Base-by-base conservation (phyloP, 306 rosid species). In the Vicia villosa region DNA sequence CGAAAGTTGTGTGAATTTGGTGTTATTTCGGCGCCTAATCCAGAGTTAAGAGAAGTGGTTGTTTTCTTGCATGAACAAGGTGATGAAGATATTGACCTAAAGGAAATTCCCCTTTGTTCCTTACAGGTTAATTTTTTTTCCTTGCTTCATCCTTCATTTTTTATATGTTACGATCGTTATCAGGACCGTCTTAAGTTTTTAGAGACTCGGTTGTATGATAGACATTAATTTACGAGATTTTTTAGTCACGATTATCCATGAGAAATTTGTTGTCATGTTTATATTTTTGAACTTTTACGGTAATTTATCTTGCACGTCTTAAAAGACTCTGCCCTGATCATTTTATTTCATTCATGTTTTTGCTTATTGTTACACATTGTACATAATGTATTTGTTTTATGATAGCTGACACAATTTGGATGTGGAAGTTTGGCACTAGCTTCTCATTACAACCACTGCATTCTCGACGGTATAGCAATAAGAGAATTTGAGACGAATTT, bases 381-480 rank as follows among this genome's bases (percentile, higher is more conserved):
- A n/a, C n/a, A n/a, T n/a, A n/a, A n/a, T n/a, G n/a, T n/a, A n/a
- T n/a, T n/a, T n/a, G n/a, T n/a, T n/a, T 17, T 54, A 13, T 68
- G 63, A 34, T 68, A 86, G 92, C 28, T 84, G 12, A 82, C 89
- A 34, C 84, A 82, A 19, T 83, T 87, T 73, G 87, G 78, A 22
- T 84, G 89, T 47, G 89, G 87, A 74, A 79, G 89, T 47, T 64
- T 82, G 37, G 89, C 87, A 5, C 82, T 87, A 4, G 83, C 81
- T 16, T 69, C 88, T 59, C 78, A 65, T 41, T 76, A 78, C 73
- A 87, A 87, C 57, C 92, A 87, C 12, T 85, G 87, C 74, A 61
- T 75, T 4, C 56, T 87, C 0, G 89, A 87, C 14, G 92, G 89
- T 2, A 34, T 80, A 34, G 66, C 82, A 51, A 62, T 83, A 1